Evolutionary conservation across 495 filamentous ascomycete genomes (phyloP), one percentile per base, ranked within the genome.

Genomic region (Neurospora pannonica): DNA sequence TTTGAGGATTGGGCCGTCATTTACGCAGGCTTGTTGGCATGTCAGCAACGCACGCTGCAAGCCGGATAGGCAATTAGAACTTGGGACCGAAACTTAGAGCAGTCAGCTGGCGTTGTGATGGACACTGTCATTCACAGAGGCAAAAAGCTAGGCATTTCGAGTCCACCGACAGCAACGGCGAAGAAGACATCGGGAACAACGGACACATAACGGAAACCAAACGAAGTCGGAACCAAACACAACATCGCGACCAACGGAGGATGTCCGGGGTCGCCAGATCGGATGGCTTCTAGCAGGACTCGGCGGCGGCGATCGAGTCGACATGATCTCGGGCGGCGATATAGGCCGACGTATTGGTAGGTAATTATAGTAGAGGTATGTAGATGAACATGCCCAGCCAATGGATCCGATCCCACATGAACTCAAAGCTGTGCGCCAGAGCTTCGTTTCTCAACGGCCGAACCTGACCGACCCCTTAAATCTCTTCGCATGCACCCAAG

Each of bases 381-480:
- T 62, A 31, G 21, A 11, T 31, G 11, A 60, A 60, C 48, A 60
- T 17, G 48, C 13, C 11, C 48, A 60, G 48, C 48, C 24, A 60
- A 60, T 60, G 48, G 48, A 17, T 60, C 24, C 5, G 71, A 38
- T 73, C n/a, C 40, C 71, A 42, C 72, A 73, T 54, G n/a, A 46
- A 62, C 39, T 48, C 38, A 40, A 73, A 73, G 71, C 71, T 73
- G 74, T 73, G 73, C 43, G 73, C 73, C 42, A 19, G n/a, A 72
- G 48, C 39, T 24, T 74, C 70, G 37, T 62, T 34, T 37, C 72
- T 72, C 73, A 72, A 74, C 73, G 73, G 73, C 70, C 73, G 70
- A 74, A 71, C 43, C 46, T 71, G 71, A 39, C 43, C 70, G 31
- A 31, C 73, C 36, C 39, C 21, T 28, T 38, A 36, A 72, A 21